These are phyloP conservation scores for Fusarium scirpi DNA, from an alignment of 2,329 filamentous ascomycete species.

Conservation along the genomic window DNA sequence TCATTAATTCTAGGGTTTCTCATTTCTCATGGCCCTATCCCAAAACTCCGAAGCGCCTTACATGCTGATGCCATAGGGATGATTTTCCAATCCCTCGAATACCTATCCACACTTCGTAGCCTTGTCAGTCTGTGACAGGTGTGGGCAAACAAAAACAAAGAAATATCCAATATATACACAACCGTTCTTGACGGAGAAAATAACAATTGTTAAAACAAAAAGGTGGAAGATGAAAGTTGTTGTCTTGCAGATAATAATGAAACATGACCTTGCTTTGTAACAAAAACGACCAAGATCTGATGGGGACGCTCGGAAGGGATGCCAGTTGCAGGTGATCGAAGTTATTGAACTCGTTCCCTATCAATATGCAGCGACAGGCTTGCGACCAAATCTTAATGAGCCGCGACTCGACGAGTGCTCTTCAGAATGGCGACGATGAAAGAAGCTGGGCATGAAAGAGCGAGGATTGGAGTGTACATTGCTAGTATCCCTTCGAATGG, in stretches of 20 bases:
- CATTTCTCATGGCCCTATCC: conserved; percentile 12
- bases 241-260: conserved; percentile 9
- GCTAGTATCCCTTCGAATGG: conserved; percentile 44
- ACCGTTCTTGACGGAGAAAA: conserved; percentile 13
- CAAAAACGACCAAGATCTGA: not conserved
- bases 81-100: conserved; percentile 22
- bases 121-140: conserved; percentile 3
- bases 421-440: conserved; percentile 57
- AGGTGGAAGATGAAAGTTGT: conserved; percentile 25
- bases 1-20: conserved; percentile 19
- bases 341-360: not conserved
- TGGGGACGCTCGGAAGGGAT: not conserved
- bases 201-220: conserved; percentile 38
- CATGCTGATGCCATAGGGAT: conserved; percentile 34
- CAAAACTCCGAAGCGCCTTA: conserved; percentile 40
- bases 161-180: conserved; percentile 23
- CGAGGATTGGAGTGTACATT: conserved; percentile 43
- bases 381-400: conserved; percentile 53
- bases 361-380: conserved; percentile 54
- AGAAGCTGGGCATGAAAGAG: conserved; percentile 55
- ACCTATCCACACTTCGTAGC: conserved; percentile 17
- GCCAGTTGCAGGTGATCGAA: not conserved
- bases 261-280: conserved; percentile 9
- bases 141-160: conserved; percentile 23
- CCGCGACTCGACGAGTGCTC: conserved; percentile 50